A percentile compares a stretch with the other conserved stretches of the same genome.
phyloP scores from a whole-genome alignment of 192 early-diverging fungal genomes.

The Coemansia sp. region DNA sequence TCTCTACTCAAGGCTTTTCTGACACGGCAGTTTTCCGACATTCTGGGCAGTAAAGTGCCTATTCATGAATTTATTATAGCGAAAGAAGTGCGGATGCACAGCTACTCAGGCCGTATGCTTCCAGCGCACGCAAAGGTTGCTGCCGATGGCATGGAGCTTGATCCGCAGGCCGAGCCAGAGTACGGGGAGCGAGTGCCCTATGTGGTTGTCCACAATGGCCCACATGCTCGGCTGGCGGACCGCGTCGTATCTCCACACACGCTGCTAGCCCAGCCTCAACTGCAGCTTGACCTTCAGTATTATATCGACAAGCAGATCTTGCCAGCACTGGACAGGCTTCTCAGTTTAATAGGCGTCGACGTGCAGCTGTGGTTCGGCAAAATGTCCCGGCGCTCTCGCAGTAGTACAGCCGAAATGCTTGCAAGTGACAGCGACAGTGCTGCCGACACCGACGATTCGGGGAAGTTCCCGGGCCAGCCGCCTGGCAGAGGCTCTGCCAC shows the following conservation, averaged over 20 bases:
- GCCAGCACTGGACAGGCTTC: slow-evolving; percentile 72
- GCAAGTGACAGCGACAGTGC: slow-evolving; percentile 5
- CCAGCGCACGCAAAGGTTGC: slow-evolving; percentile 74
- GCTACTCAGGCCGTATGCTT: slow-evolving; percentile 62
- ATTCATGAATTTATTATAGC: slow-evolving; percentile 84
- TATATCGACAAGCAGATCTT: slow-evolving; percentile 86
- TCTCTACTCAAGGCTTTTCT: slow-evolving; percentile 76
- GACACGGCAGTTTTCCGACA: slow-evolving; percentile 65
- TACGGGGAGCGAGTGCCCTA: slow-evolving; percentile 89
- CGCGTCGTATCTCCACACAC: slow-evolving; percentile 68
- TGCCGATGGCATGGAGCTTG: slow-evolving; percentile 61
- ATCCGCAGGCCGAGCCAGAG: slow-evolving; percentile 77
- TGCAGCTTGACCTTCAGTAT: slow-evolving; percentile 73
- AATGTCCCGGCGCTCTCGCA: slow-evolving; percentile 28
- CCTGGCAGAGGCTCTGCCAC: neutral
- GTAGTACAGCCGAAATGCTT: slow-evolving; percentile 10
- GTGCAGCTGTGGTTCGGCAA: slow-evolving; percentile 28
- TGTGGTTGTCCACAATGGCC: slow-evolving; percentile 73
- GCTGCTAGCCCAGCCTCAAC: slow-evolving; percentile 59
- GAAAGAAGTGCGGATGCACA: slow-evolving; percentile 79
- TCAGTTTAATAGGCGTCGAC: slow-evolving; percentile 76
- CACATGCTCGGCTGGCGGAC: slow-evolving; percentile 66
- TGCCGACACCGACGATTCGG: neutral
- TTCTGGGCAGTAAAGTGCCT: slow-evolving; percentile 64
- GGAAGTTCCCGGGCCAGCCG: neutral